Conservation (phyloP, 1,284 basidiomycete genomes). For the Pseudozyma hubeiensis region DNA sequence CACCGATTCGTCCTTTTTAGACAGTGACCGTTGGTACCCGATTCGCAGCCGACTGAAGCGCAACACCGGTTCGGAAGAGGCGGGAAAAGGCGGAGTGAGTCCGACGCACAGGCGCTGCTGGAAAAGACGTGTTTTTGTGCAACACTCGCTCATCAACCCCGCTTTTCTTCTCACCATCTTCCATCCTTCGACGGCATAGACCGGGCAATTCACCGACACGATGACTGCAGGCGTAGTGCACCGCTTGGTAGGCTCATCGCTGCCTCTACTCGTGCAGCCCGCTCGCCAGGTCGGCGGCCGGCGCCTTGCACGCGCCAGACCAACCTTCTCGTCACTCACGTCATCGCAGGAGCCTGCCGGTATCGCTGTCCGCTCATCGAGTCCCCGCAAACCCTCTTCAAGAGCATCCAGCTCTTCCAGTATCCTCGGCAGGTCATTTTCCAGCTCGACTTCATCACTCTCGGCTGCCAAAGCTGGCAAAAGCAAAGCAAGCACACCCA, state of each 20-base stretch:
- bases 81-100: constrained; percentile 23
- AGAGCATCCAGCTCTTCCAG: not conserved
- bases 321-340: constrained; percentile 8
- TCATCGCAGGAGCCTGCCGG: not conserved
- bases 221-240: constrained; percentile 15
- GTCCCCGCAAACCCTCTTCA: not conserved
- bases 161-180: not conserved
- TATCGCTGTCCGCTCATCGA: not conserved
- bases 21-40: no score
- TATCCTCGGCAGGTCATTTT: constrained; percentile 5
- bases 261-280: constrained; percentile 10
- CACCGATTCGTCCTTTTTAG: no score
- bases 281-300: constrained; percentile 29
- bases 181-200: not conserved
- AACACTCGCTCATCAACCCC: not conserved
- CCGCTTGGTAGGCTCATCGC: not conserved
- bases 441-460: not conserved
- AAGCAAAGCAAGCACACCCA: constrained; percentile 70
- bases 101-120: constrained; percentile 10
- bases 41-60: no score
- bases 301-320: constrained; percentile 15
- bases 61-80: constrained; percentile 11
- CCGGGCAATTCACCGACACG: not conserved
- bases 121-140: not conserved
- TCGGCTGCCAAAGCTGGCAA: constrained; percentile 26